Evolutionary conservation across 805 yeast genomes (phyloP), one percentile per base, ranked within the genome.

Genomic region (Priceomyces castillae): DNA sequence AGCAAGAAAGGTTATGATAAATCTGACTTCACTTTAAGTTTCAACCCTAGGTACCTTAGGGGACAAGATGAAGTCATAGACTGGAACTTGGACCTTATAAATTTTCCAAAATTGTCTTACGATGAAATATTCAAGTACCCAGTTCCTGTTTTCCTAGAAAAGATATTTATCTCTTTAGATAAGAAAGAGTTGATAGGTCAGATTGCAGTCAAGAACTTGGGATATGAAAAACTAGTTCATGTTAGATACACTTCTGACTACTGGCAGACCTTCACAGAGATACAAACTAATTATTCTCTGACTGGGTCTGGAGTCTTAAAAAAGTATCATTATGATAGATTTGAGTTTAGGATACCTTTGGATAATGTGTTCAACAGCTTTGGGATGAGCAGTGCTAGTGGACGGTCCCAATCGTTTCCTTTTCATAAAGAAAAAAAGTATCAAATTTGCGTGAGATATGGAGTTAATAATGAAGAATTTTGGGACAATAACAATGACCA

Each of bases 211-310:
- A 78, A 80, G 54, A 92, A 90, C 65, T 42, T 87, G 3, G 72
- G 84, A 9, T 90, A 72, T 62, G 74, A 79, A 28, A 90, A 90
- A 62, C 57, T 64, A 20, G 84, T 92, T 15, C 75, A 79, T 12
- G 75, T 86, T 12, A 73, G 90, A 42, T 90, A 88, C 64, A 80
- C 96, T 0, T 70, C 81, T 49, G 89, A 92, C 59, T 66, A 73
- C 54, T 90, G 98, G 98, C 68, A 67, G 34, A 82, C 95, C 0
- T 78, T 82, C 17, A 73, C 80, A 34, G 92, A 86, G 57, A 76
- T 84, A 25, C 81, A 80, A 34, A 85, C 90, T 3, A 50, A 58
- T 3, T 89, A 78, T 64, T 71, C 75, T 2, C 74, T 77, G 3
- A 88, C 84, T 46, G 56, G 74, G 1, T 81, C 84, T 4, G 58